Evolutionary conservation across 2,329 filamentous ascomycete species (phyloP).

Genomic region (Scedosporium apiospermum): DNA sequence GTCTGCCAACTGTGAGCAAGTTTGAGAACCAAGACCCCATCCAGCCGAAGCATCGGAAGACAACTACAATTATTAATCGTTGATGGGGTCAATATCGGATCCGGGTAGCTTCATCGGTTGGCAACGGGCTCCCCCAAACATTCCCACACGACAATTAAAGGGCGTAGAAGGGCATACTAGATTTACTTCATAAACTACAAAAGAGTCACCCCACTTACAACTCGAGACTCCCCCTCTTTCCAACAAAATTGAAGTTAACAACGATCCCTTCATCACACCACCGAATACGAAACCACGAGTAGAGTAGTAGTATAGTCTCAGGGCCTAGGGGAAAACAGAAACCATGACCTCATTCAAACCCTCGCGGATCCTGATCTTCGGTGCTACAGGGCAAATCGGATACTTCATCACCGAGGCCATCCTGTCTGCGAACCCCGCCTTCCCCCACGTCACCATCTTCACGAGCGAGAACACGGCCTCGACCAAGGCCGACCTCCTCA

Average conservation of each 20-base stretch:
- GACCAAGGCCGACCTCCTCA: slow-evolving; percentile 3
- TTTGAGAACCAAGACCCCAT: too few relatives aligned
- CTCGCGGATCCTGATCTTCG: slow-evolving; percentile 18
- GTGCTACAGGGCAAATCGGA: slow-evolving; percentile 32
- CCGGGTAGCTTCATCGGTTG: neutral
- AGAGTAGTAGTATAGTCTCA: neutral
- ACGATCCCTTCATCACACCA: neutral
- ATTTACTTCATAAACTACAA: too few relatives aligned
- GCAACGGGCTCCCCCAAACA: neutral
- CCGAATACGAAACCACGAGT: neutral
- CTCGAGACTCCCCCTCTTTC: neutral
- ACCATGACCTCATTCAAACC: slow-evolving; percentile 3
- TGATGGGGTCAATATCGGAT: neutral
- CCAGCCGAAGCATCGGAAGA: too few relatives aligned
- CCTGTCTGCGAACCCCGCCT: slow-evolving; percentile 22
- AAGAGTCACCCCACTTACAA: too few relatives aligned
- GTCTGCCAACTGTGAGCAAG: too few relatives aligned
- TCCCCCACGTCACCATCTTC: slow-evolving; percentile 26
- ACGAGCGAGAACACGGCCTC: slow-evolving; percentile 1
- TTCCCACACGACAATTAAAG: too few relatives aligned
- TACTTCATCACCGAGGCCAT: slow-evolving; percentile 29
- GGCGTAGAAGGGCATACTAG: too few relatives aligned
- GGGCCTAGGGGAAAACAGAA: neutral
- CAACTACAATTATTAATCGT: neutral
- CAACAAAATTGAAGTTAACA: neutral